A percentile compares a stretch with the other conserved stretches of the same genome.
Conservation (phyloP, 495 filamentous ascomycete genomes). For the Gamarada debralockiae region DNA sequence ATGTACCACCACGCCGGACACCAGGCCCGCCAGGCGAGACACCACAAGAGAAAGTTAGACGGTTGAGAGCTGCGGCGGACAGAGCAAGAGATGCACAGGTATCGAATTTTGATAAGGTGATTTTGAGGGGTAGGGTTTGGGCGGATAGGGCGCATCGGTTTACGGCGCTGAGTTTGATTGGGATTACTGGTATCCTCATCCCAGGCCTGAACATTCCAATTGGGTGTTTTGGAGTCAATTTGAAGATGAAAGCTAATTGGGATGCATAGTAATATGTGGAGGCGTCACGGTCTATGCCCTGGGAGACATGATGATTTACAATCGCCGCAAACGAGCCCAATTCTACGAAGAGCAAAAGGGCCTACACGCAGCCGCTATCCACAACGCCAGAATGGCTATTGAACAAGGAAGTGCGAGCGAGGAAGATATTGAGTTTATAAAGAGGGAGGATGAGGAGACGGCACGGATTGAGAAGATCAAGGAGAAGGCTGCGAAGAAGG, state of each 20-base stretch:
- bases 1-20: constrained; percentile 26
- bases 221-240: background rate
- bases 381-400: constrained; percentile 54
- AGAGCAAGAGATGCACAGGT: constrained; percentile 62
- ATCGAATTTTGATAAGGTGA: constrained; percentile 62
- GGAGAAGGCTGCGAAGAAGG: constrained; percentile 34
- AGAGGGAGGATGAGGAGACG: constrained; percentile 52
- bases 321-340: constrained; percentile 63
- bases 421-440: constrained; percentile 49
- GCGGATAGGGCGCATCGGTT: constrained; percentile 82
- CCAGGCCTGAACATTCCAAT: background rate
- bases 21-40: constrained; percentile 55
- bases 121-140: constrained; percentile 63
- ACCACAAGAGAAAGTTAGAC: constrained; percentile 81
- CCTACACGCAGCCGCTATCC: constrained; percentile 47
- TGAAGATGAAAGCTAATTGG: constrained; percentile 14
- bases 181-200: constrained; percentile 66
- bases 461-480: constrained; percentile 29
- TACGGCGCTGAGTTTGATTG: constrained; percentile 71
- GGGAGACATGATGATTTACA: constrained; percentile 83
- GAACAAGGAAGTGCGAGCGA: constrained; percentile 60
- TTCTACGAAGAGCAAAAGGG: constrained; percentile 62
- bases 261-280: constrained; percentile 58
- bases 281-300: constrained; percentile 76
- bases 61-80: constrained; percentile 76